These are phyloP conservation scores for Dryadomyces sulphureus DNA, from an alignment of 2,329 filamentous ascomycete species.

Conservation along the genomic window DNA sequence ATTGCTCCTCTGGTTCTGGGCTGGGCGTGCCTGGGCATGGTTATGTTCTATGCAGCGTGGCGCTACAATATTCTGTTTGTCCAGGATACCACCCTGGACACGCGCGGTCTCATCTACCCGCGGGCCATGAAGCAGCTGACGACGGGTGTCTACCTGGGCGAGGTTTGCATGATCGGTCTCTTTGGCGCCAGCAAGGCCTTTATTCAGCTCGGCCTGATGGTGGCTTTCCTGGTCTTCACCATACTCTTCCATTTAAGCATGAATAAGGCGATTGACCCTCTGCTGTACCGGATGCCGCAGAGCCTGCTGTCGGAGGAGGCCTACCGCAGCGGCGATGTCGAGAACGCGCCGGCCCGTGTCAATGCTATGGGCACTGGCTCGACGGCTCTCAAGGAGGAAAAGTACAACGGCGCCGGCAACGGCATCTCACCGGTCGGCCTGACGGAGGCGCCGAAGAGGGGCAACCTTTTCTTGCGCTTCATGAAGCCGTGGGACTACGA, in stretches of 20 bases:
- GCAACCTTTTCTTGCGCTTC: conserved; percentile 50
- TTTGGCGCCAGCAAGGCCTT: conserved; percentile 54
- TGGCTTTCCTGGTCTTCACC: conserved; percentile 60
- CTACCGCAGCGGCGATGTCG: conserved; percentile 11
- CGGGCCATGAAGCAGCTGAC: conserved; percentile 80
- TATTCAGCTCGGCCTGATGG: conserved; percentile 61
- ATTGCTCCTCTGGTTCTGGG: conserved; percentile 77
- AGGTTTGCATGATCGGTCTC: conserved; percentile 68
- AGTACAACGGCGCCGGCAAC: conserved; percentile 11
- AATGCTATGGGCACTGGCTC: conserved; percentile 2
- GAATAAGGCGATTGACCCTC: conserved; percentile 56
- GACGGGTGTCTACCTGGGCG: conserved; percentile 65
- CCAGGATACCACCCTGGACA: conserved; percentile 66
- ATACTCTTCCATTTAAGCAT: conserved; percentile 62
- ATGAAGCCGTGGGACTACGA: conserved; percentile 64
- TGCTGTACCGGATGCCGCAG: conserved; percentile 66
- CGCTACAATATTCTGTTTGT: conserved; percentile 81
- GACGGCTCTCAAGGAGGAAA: background rate
- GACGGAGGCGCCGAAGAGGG: conserved; percentile 20
- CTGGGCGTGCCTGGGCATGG: conserved; percentile 65
- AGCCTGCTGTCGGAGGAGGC: conserved; percentile 41
- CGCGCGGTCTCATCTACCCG: conserved; percentile 80
- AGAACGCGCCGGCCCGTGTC: conserved; percentile 11
- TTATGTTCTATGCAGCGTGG: conserved; percentile 72
- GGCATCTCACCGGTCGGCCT: conserved; percentile 3